Percentiles rank a stretch among this genome's conserved stretches.
Evolutionary conservation across 2,329 filamentous ascomycete genomes (phyloP).

Genomic region (Fusarium nygamai): DNA sequence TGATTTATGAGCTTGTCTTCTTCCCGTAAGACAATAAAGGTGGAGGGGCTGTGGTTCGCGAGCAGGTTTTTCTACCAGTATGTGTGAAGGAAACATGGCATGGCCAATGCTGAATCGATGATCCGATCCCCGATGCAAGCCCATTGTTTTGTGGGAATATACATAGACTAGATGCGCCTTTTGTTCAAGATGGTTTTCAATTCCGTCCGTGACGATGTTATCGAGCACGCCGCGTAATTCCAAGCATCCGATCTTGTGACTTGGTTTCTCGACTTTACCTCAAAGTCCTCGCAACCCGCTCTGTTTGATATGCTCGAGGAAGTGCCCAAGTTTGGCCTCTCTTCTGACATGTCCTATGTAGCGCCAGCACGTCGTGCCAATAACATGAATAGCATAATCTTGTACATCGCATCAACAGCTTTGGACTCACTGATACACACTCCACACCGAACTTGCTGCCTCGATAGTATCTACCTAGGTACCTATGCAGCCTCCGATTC

Average conservation of each 20-base stretch:
- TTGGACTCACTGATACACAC: background rate
- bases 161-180: background rate
- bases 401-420: background rate
- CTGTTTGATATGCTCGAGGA: background rate
- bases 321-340: background rate
- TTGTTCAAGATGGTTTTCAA: background rate
- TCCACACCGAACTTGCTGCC: background rate
- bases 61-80: slow-evolving; percentile 24
- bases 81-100: slow-evolving; percentile 20
- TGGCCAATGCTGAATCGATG: slow-evolving; percentile 13
- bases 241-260: background rate
- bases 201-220: too few relatives aligned
- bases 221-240: too few relatives aligned
- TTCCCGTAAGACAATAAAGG: background rate
- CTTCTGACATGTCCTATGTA: background rate
- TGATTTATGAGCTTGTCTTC: background rate
- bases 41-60: slow-evolving; percentile 11
- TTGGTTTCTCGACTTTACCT: background rate
- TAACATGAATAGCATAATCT: background rate
- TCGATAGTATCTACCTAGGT: background rate
- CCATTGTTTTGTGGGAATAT: background rate
- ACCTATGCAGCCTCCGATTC: background rate
- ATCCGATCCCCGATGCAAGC: slow-evolving; percentile 2
- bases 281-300: background rate
- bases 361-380: background rate